These are phyloP conservation scores for Nemania sp. DNA, from an alignment of 2,329 filamentous ascomycete species.

Conservation along the genomic window DNA sequence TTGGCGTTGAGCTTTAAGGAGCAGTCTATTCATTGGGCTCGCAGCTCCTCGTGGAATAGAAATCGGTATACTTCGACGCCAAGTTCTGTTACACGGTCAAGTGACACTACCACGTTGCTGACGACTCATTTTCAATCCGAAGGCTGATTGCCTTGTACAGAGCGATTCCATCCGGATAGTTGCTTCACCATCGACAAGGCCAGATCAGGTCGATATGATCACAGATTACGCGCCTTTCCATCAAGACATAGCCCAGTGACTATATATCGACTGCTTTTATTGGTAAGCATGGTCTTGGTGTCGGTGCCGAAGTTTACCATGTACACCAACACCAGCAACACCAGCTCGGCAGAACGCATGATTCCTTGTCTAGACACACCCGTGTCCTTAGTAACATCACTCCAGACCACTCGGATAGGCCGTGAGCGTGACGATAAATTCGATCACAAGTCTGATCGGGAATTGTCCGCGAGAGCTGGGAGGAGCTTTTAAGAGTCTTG, in stretches of 20 bases:
- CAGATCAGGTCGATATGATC: conserved; percentile 11
- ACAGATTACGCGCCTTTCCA: conserved; percentile 20
- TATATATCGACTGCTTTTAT: background rate
- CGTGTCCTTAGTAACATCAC: background rate
- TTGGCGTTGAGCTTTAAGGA: background rate
- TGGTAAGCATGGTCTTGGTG: background rate
- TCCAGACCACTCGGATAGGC: background rate
- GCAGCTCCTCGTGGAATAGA: conserved; percentile 11
- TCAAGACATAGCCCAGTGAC: background rate
- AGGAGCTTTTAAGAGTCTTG: background rate
- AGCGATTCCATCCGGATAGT: conserved; percentile 19
- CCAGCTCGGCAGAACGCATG: background rate
- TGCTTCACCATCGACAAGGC: conserved; percentile 14
- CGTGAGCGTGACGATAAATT: background rate
- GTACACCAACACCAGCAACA: background rate
- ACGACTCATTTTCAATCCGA: conserved; percentile 10
- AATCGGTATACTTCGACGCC: background rate
- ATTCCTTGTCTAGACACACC: background rate
- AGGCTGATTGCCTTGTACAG: conserved; percentile 9
- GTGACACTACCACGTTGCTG: conserved; percentile 24
- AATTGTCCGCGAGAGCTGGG: conserved; percentile 1
- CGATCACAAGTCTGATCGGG: background rate
- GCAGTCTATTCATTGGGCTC: background rate
- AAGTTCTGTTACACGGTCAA: conserved; percentile 3
- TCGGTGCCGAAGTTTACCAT: background rate